phyloP scores from a whole-genome alignment of 2,329 filamentous ascomycete genomes.

The Penicillium sp. region DNA sequence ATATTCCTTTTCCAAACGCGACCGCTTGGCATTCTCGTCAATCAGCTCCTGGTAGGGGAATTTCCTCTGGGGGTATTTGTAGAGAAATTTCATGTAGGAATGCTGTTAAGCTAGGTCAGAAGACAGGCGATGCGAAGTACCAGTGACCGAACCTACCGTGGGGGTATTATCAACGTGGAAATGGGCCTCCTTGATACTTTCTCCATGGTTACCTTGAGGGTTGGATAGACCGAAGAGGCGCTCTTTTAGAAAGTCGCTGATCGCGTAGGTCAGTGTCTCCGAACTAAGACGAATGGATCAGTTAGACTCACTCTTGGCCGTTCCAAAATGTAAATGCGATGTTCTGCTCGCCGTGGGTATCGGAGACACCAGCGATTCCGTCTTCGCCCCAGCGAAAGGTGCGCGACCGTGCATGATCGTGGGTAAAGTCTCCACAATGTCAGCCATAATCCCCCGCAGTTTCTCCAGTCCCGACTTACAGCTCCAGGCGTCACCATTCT shows the following conservation, averaged over 20 bases:
- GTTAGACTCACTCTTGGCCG: constrained; percentile 70
- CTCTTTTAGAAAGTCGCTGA: constrained; percentile 86
- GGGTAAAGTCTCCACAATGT: constrained; percentile 68
- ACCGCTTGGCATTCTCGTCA: constrained; percentile 72
- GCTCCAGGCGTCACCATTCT: constrained; percentile 89
- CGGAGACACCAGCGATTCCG: constrained; percentile 91
- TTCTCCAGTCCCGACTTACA: constrained; percentile 54
- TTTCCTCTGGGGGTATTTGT: constrained; percentile 88
- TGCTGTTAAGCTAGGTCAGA: constrained; percentile 52
- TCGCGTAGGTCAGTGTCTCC: not conserved
- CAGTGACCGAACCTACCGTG: constrained; percentile 43
- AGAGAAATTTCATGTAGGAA: constrained; percentile 98
- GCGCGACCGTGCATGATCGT: constrained; percentile 83
- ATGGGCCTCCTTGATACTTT: constrained; percentile 93
- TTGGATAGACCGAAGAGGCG: constrained; percentile 92
- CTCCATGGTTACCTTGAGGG: constrained; percentile 93
- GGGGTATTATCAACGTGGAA: constrained; percentile 96
- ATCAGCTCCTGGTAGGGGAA: constrained; percentile 90
- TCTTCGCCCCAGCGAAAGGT: constrained; percentile 95
- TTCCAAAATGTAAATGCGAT: constrained; percentile 98
- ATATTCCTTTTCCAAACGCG: constrained; percentile 76
- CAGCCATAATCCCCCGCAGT: constrained; percentile 2
- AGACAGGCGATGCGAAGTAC: no score
- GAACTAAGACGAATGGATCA: not conserved
- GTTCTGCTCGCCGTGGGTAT: constrained; percentile 85